Conservation (phyloP, 176 grass and related monocot species). For the Aegilops umbellulata region DNA sequence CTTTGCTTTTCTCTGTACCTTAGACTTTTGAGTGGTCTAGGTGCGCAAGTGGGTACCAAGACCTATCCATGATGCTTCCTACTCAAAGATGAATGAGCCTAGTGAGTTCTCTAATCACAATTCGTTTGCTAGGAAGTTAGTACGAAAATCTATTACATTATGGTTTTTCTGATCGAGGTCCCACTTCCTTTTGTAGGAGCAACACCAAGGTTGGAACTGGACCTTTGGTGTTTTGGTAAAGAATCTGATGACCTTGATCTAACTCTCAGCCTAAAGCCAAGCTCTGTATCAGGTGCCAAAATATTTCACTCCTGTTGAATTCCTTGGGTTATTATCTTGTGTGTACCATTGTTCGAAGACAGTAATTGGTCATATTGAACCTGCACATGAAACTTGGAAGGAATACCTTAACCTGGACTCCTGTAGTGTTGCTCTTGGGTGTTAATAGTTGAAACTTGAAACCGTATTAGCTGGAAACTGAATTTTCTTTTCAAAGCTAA, state of each 20-base stretch:
- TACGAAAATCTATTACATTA: not conserved
- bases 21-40: conserved; percentile 38
- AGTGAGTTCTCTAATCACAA: conserved; percentile 41
- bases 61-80: conserved; percentile 38
- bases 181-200: conserved; percentile 35
- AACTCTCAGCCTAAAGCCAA: conserved; percentile 77
- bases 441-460: not conserved
- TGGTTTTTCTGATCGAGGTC: not conserved
- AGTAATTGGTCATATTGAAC: not conserved
- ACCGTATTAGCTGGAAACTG: not conserved
- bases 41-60: conserved; percentile 52
- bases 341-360: not conserved
- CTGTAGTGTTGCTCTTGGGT: not conserved
- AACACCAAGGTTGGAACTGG: conserved; percentile 72
- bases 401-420: not conserved
- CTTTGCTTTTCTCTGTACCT: conserved; percentile 23
- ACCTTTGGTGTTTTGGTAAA: conserved; percentile 69
- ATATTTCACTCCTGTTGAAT: not conserved
- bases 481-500: no score
- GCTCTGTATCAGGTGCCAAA: conserved; percentile 55
- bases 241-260: conserved; percentile 88
- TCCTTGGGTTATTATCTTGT: not conserved
- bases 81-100: conserved; percentile 31
- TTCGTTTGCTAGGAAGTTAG: not conserved
- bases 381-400: not conserved